phyloP scores from a whole-genome alignment of 1,284 basidiomycete species.

The Crucibulum parvulum region DNA sequence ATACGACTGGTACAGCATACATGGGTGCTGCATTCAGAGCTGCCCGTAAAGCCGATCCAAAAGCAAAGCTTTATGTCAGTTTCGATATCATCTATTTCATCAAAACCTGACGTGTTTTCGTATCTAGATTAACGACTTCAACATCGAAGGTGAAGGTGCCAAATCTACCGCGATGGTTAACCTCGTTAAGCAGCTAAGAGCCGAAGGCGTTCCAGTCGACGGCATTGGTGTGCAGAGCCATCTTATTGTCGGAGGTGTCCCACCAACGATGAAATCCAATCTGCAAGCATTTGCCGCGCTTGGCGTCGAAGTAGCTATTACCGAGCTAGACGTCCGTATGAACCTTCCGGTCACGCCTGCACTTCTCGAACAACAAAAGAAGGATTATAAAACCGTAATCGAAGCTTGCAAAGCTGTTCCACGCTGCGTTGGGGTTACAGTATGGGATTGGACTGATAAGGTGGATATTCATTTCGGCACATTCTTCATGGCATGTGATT shows the following conservation, averaged over 20 bases:
- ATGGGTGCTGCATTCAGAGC: conserved; percentile 48
- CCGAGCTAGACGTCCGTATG: conserved; percentile 67
- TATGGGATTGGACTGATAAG: conserved; percentile 8
- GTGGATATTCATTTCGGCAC: not conserved
- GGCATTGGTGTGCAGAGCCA: conserved; percentile 64
- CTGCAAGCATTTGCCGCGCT: conserved; percentile 54
- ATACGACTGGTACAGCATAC: conserved; percentile 42
- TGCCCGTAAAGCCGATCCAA: conserved; percentile 48
- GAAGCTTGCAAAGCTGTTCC: conserved; percentile 1
- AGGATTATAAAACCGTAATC: conserved; percentile 1
- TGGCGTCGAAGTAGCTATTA: conserved; percentile 64
- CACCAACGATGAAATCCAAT: conserved; percentile 49
- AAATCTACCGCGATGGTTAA: conserved; percentile 60
- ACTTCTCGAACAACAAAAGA: not conserved
- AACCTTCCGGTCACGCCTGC: conserved; percentile 11
- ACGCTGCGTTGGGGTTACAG: conserved; percentile 3
- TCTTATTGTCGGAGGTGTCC: conserved; percentile 57
- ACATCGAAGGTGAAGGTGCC: conserved; percentile 54
- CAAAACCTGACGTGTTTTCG: not conserved
- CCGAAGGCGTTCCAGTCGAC: conserved; percentile 56
- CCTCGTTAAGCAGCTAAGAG: conserved; percentile 42
- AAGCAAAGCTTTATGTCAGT: conserved; percentile 47
- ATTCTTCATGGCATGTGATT: not conserved
- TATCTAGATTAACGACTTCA: conserved; percentile 63
- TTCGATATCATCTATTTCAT: not conserved